Conservation (phyloP, 805 yeast species). For the Tetrapisispora namnaoensis region DNA sequence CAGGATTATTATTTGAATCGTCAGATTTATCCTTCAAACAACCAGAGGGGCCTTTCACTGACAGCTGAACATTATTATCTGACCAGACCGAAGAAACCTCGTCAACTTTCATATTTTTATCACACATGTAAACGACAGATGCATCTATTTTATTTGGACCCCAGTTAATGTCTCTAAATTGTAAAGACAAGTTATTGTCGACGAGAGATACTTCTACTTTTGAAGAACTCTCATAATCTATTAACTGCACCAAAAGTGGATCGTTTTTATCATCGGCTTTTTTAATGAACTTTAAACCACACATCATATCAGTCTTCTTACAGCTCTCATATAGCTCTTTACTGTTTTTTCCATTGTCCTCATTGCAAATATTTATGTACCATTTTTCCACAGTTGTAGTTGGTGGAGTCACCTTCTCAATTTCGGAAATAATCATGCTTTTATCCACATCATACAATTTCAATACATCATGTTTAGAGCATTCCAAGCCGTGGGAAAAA, state of each 20-base stretch:
- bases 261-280: constrained; percentile 32
- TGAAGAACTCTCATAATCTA: constrained; percentile 38
- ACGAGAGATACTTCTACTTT: constrained; percentile 22
- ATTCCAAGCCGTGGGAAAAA: constrained; percentile 5
- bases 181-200: constrained; percentile 30
- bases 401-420: constrained; percentile 66
- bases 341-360: constrained; percentile 24
- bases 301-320: constrained; percentile 61
- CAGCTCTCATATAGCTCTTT: constrained; percentile 37
- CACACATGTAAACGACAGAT: constrained; percentile 40
- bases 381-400: constrained; percentile 51
- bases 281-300: constrained; percentile 57
- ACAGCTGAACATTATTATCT: constrained; percentile 19
- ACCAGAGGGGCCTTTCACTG: constrained; percentile 35
- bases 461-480: constrained; percentile 18
- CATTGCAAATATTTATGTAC: constrained; percentile 64
- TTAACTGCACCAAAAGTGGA: constrained; percentile 47
- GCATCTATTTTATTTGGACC: constrained; percentile 49
- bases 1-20: constrained; percentile 16
- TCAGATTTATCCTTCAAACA: constrained; percentile 30
- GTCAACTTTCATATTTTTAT: constrained; percentile 29
- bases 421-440: constrained; percentile 27
- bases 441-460: constrained; percentile 15
- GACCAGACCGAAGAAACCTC: constrained; percentile 19
- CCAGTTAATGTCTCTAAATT: constrained; percentile 54